Percentiles rank a stretch among this genome's conserved stretches.
These are phyloP conservation scores for Candida michaelii DNA, from an alignment of 805 yeast genomes.

Conservation along the genomic window DNA sequence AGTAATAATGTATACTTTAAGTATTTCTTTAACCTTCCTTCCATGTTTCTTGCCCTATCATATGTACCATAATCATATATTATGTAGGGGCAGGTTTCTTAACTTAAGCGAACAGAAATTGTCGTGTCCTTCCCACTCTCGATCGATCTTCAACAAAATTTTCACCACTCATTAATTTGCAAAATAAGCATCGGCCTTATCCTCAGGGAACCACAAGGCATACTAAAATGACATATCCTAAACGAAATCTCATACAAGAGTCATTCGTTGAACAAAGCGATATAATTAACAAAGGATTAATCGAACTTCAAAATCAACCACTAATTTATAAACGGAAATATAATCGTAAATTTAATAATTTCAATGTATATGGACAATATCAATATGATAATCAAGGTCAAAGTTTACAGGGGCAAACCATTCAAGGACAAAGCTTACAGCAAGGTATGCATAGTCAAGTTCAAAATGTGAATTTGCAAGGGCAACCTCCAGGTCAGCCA, in stretches of 20 bases:
- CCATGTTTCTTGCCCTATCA: no score
- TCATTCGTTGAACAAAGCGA: conserved; percentile 37
- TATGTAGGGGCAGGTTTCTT: no score
- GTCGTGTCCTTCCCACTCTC: neutral
- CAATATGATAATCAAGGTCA: neutral
- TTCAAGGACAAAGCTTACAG: neutral
- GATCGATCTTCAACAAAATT: conserved; percentile 3
- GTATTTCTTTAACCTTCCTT: no score
- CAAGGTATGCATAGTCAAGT: no score
- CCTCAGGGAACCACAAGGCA: neutral
- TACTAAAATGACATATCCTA: conserved; percentile 5
- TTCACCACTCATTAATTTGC: conserved; percentile 5
- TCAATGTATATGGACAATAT: neutral
- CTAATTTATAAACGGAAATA: conserved; percentile 12
- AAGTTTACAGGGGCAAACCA: neutral
- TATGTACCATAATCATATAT: no score
- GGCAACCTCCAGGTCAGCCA: neutral
- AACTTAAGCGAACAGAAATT: no score
- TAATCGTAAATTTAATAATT: conserved; percentile 3
- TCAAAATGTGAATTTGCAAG: no score
- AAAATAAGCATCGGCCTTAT: conserved; percentile 4
- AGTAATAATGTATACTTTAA: no score
- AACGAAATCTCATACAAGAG: conserved; percentile 26
- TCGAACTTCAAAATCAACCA: conserved; percentile 37
- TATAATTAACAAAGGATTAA: conserved; percentile 28